Conservation (phyloP, 371 early-diverging fungal genomes). For the Nematocida parisii region DNA sequence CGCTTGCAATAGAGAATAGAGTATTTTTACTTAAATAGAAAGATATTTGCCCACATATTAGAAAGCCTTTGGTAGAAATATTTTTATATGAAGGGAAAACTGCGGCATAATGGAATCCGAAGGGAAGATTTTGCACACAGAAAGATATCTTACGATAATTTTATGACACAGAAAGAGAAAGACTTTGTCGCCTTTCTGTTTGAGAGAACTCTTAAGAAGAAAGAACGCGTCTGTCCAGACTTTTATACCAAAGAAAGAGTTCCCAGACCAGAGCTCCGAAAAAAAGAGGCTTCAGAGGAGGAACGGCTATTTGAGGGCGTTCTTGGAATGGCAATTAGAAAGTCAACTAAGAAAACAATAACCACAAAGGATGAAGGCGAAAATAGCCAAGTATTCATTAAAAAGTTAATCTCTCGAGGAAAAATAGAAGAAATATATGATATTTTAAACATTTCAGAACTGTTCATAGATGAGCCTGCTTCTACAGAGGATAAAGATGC, state of each 20-base stretch:
- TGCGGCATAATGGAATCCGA: not conserved
- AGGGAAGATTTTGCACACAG: not conserved
- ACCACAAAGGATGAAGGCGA: not conserved
- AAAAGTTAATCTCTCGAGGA: constrained; percentile 23
- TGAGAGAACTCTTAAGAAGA: constrained; percentile 26
- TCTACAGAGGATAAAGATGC: not conserved
- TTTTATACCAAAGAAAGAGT: constrained; percentile 39
- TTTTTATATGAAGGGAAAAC: constrained; percentile 52
- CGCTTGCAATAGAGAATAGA: not conserved
- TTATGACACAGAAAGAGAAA: constrained; percentile 58
- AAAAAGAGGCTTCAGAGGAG: constrained; percentile 12
- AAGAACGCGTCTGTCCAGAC: constrained; percentile 31
- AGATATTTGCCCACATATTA: not conserved
- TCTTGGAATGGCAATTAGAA: constrained; percentile 40
- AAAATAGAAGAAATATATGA: constrained; percentile 56
- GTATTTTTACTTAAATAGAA: not conserved
- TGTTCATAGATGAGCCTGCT: constrained; percentile 1
- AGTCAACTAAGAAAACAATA: constrained; percentile 31
- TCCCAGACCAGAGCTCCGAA: not conserved
- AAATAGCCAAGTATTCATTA: constrained; percentile 24
- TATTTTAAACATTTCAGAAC: constrained; percentile 7
- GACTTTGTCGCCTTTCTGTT: constrained; percentile 54
- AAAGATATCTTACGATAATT: constrained; percentile 8
- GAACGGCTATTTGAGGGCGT: constrained; percentile 45
- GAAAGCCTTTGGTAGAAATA: not conserved